A percentile compares a stretch with the other conserved stretches of the same genome.
These are phyloP conservation scores for Colletotrichum australisinense DNA, from an alignment of 2,329 filamentous ascomycete species.

Conservation along the genomic window DNA sequence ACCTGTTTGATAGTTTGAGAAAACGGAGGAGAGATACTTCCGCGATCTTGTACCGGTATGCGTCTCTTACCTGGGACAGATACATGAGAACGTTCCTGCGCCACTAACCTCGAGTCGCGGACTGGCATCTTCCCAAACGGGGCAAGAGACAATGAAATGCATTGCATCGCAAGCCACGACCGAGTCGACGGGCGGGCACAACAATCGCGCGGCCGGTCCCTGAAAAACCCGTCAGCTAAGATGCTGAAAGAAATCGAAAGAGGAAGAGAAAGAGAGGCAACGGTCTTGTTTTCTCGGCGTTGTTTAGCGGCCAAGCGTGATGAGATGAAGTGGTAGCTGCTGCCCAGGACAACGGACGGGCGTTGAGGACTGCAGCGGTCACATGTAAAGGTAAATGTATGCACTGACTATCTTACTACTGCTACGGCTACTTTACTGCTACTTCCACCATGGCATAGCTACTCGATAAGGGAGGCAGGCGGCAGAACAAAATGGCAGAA, in stretches of 20 bases:
- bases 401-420: too few species aligned
- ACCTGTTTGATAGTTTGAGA: conserved; percentile 8
- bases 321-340: background rate
- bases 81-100: background rate
- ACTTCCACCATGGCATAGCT: background rate
- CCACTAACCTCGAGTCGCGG: background rate
- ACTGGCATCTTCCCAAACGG: conserved; percentile 8
- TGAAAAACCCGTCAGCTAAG: background rate
- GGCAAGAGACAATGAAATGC: background rate
- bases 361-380: conserved; percentile 1
- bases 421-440: too few species aligned
- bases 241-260: background rate
- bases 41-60: too few species aligned
- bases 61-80: too few species aligned
- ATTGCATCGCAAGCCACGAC: background rate
- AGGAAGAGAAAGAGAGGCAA: background rate
- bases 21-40: background rate
- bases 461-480: too few species aligned
- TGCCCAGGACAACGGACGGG: conserved; percentile 1
- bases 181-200: background rate
- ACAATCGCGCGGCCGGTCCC: background rate
- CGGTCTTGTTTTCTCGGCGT: background rate
- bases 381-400: background rate
- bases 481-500: background rate
- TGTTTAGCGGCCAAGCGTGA: background rate